Percentiles rank a stretch among this genome's conserved stretches.
These are phyloP conservation scores for Trebouxia gelatinosa DNA, from an alignment of 163 green algal species.

Conservation along the genomic window DNA sequence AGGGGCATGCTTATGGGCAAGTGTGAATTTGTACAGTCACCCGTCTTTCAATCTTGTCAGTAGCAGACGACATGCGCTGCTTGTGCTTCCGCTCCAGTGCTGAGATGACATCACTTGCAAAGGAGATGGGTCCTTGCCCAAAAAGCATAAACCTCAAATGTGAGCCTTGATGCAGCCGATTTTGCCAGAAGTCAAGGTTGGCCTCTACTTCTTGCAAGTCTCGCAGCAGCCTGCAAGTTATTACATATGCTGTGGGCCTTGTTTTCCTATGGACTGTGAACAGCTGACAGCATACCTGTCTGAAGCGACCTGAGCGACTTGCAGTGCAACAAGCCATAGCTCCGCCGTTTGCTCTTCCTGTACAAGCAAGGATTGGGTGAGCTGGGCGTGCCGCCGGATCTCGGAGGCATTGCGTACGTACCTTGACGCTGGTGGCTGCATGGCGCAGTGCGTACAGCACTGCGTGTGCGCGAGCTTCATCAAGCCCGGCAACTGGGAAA, in stretches of 20 bases:
- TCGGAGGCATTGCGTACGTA: not conserved
- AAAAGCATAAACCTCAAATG: constrained; percentile 65
- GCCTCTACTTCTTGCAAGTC: constrained; percentile 50
- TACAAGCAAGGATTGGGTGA: not conserved
- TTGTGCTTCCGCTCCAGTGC: constrained; percentile 17
- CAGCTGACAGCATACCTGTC: constrained; percentile 24
- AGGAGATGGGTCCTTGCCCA: constrained; percentile 49
- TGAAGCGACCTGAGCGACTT: constrained; percentile 42
- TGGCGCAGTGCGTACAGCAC: constrained; percentile 10
- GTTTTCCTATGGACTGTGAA: not conserved
- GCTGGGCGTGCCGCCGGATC: too few species aligned
- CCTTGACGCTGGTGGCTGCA: not conserved
- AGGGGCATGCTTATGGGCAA: not conserved
- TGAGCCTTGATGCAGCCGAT: constrained; percentile 39
- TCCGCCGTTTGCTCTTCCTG: constrained; percentile 38
- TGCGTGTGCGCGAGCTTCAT: not conserved
- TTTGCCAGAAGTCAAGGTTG: constrained; percentile 65
- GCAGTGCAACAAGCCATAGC: constrained; percentile 44
- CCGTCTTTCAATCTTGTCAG: constrained; percentile 51
- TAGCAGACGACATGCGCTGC: constrained; percentile 33
- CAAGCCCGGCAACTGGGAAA: constrained; percentile 19
- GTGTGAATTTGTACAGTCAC: constrained; percentile 8
- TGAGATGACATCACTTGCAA: constrained; percentile 42
- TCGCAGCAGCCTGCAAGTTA: constrained; percentile 37
- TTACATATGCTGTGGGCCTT: not conserved